Evolutionary conservation across 345 rosid species (phyloP), one percentile per base, ranked within the genome.

Genomic region (Salix exigua): DNA sequence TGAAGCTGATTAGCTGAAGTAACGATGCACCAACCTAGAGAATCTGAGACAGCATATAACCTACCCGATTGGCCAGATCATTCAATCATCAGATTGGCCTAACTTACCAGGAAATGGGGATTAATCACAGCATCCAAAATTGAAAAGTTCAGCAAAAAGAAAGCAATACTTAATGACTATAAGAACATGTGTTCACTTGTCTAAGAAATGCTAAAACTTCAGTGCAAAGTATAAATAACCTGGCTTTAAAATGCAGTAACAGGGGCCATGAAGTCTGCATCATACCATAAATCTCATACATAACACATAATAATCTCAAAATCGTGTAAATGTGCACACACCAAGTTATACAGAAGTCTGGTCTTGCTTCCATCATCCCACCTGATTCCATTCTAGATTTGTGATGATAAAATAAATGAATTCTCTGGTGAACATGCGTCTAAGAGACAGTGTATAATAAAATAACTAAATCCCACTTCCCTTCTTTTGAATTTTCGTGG

Each of bases 1-100:
- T n/a, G 80, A 62, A 73, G 74, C 77, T 73, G 66, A 81, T 73
- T 68, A 44, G 78, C 78, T 71, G 68, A 58, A 30, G 46, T 76
- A 14, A 25, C 19, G 44, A 51, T 8, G 44, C 12, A 37, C 66
- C 68, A 61, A 53, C 75, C 78, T 19, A 65, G 7, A 28, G 71
- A 30, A 46, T 46, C 31, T 23, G 13, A 11, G 42, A n/a, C 71
- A 7, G n/a, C 6, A 16, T 35, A 40, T 40, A 37, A 30, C 31
- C 21, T 10, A 25, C 37, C 21, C 5, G 30, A 48, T 71, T 51
- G 12, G 21, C 8, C 19, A 19, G 25, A 6, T 28, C 37, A 23
- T 14, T 63, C 35, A 23, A 63, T 0, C 67, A 63, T 62, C 28
- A 23, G 61, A 55, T 8, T 55, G 11, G 26, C 61, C 61, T n/a